These are phyloP conservation scores for Garcia nutans DNA, from an alignment of 345 rosid genomes.

Conservation along the genomic window DNA sequence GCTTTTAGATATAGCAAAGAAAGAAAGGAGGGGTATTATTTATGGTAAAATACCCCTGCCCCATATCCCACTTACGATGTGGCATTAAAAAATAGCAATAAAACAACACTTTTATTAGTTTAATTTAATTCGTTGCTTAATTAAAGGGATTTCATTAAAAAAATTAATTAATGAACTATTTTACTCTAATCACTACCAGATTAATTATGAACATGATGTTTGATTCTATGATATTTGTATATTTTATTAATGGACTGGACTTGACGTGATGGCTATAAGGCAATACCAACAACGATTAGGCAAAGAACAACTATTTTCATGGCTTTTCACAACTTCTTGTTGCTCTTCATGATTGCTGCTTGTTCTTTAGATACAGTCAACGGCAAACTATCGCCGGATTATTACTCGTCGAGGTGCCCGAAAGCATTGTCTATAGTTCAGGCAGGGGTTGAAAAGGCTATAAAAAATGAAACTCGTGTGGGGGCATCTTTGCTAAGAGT, in stretches of 20 bases:
- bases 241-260: neutral
- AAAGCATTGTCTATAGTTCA: slow-evolving; percentile 25
- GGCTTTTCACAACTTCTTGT: neutral
- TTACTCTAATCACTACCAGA: neutral
- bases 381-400: slow-evolving; percentile 28
- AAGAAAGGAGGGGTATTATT: too few species aligned
- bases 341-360: slow-evolving; percentile 2
- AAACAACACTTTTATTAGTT: too few species aligned
- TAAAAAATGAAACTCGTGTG: slow-evolving; percentile 28
- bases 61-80: too few species aligned
- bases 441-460: slow-evolving; percentile 24
- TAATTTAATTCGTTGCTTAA: neutral
- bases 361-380: neutral
- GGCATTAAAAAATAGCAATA: too few species aligned
- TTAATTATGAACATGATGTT: neutral
- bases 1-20: too few species aligned
- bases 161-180: neutral
- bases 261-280: neutral
- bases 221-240: neutral
- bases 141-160: neutral
- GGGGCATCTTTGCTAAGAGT: slow-evolving; percentile 45
- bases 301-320: neutral
- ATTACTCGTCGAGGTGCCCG: slow-evolving; percentile 35
- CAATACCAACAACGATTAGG: neutral
- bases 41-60: too few species aligned